Conservation (phyloP, 768 basidiomycete species). For the Dioszegia hungarica region DNA sequence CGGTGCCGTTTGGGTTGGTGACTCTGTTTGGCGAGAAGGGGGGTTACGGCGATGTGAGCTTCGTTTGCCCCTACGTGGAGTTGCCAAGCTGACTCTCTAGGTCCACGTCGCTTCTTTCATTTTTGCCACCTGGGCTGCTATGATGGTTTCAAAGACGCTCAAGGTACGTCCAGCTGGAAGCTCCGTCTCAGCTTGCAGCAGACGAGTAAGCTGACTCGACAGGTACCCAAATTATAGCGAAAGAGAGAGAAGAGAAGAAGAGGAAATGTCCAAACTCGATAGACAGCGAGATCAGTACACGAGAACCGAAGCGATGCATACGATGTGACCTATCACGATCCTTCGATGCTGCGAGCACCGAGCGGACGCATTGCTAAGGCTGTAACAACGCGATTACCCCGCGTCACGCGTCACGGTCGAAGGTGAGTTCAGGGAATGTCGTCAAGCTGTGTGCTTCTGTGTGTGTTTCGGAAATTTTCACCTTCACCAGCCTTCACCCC, state of each 20-base stretch:
- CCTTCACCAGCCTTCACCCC: too few relatives aligned
- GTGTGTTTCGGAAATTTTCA: too few relatives aligned
- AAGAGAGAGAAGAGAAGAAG: too few relatives aligned
- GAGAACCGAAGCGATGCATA: not conserved
- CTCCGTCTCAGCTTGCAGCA: not conserved
- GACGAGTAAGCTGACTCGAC: not conserved
- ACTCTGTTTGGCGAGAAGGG: slow-evolving; percentile 35
- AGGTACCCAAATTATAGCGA: slow-evolving; percentile 9
- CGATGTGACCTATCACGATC: not conserved
- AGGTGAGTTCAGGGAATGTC: too few relatives aligned
- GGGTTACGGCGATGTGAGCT: slow-evolving; percentile 56
- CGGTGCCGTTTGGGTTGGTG: slow-evolving; percentile 53
- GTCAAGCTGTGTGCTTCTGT: too few relatives aligned
- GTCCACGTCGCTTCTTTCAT: slow-evolving; percentile 67
- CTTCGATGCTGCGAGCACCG: too few relatives aligned
- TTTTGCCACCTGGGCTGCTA: slow-evolving; percentile 83
- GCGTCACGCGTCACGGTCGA: too few relatives aligned
- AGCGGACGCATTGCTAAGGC: too few relatives aligned
- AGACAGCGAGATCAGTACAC: too few relatives aligned
- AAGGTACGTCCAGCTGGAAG: slow-evolving; percentile 56
- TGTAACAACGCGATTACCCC: too few relatives aligned
- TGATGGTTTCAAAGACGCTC: slow-evolving; percentile 97
- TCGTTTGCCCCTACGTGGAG: too few relatives aligned
- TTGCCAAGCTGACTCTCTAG: not conserved
- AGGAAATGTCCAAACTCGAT: too few relatives aligned